phyloP scores from a whole-genome alignment of 1,139 yeast genomes.

The Lodderomyces metapsilosis region DNA sequence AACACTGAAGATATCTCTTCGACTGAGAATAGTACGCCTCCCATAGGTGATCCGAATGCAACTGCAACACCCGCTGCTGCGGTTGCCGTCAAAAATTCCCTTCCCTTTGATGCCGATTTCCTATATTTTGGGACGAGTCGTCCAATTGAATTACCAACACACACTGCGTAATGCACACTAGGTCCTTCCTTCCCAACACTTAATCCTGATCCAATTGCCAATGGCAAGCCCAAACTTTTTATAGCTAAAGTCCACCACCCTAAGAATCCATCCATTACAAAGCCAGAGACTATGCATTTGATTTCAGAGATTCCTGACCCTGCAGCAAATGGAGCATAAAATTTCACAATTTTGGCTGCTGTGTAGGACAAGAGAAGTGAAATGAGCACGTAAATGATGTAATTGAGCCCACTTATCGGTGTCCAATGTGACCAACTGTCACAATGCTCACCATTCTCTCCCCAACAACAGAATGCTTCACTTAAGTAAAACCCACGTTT shows the following conservation, averaged over 20 bases:
- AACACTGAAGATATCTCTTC: slow-evolving; percentile 76
- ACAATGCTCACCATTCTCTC: slow-evolving; percentile 46
- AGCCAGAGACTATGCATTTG: slow-evolving; percentile 92
- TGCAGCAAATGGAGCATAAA: slow-evolving; percentile 86
- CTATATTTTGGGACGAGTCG: slow-evolving; percentile 46
- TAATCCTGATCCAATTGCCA: slow-evolving; percentile 80
- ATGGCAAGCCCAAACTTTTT: slow-evolving; percentile 79
- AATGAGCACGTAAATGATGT: slow-evolving; percentile 55
- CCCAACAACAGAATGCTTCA: slow-evolving; percentile 81
- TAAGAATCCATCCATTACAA: slow-evolving; percentile 74
- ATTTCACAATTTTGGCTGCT: slow-evolving; percentile 68
- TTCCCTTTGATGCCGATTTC: slow-evolving; percentile 47
- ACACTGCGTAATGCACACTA: slow-evolving; percentile 81
- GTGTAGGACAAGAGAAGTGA: slow-evolving; percentile 61
- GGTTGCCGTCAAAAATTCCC: slow-evolving; percentile 59
- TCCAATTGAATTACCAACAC: slow-evolving; percentile 71
- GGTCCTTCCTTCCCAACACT: slow-evolving; percentile 88
- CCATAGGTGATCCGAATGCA: slow-evolving; percentile 73
- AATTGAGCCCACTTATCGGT: slow-evolving; percentile 42
- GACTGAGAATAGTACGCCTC: slow-evolving; percentile 66
- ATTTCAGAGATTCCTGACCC: slow-evolving; percentile 98
- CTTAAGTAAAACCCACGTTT: slow-evolving; percentile 66
- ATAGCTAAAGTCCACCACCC: slow-evolving; percentile 70
- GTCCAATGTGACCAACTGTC: slow-evolving; percentile 60
- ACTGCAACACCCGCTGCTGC: slow-evolving; percentile 75